Percentiles rank a stretch among this genome's conserved stretches.
Conservation (phyloP, 352 stramenopile species). For the Phytophthora citrophthora region DNA sequence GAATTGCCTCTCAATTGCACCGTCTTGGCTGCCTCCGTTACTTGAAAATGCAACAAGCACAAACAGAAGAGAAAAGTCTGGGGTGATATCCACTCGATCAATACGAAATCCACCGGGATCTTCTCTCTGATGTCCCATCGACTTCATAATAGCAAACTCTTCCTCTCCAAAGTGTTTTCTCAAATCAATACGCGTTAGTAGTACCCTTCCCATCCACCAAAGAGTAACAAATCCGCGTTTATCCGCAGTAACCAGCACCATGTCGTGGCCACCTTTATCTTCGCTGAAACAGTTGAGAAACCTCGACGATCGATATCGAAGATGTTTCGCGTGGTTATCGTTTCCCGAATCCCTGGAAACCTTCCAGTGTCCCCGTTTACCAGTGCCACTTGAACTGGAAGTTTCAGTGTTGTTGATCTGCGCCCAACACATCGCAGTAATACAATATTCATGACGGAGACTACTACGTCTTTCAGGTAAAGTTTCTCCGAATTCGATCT, state of each 20-base stretch:
- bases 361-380: constrained; percentile 12
- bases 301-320: constrained; percentile 38
- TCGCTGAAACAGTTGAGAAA: constrained; percentile 30
- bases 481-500: constrained; percentile 60
- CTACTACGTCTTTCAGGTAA: constrained; percentile 37
- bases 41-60: constrained; percentile 33
- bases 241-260: constrained; percentile 65
- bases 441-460: constrained; percentile 43
- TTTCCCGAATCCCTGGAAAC: neutral
- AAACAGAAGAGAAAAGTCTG: constrained; percentile 50
- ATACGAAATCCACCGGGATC: constrained; percentile 28
- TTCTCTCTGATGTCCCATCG: constrained; percentile 2
- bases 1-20: neutral
- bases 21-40: neutral
- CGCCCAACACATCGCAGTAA: constrained; percentile 71
- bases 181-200: constrained; percentile 55
- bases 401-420: constrained; percentile 4
- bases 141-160: constrained; percentile 22
- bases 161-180: constrained; percentile 30
- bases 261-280: constrained; percentile 5
- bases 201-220: constrained; percentile 71
- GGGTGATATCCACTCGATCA: constrained; percentile 39
- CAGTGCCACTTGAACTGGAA: neutral
- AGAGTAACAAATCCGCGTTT: constrained; percentile 39
- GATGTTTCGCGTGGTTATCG: constrained; percentile 26